These are phyloP conservation scores for Clitopilus hobsonii DNA, from an alignment of 768 basidiomycete species.

Conservation along the genomic window DNA sequence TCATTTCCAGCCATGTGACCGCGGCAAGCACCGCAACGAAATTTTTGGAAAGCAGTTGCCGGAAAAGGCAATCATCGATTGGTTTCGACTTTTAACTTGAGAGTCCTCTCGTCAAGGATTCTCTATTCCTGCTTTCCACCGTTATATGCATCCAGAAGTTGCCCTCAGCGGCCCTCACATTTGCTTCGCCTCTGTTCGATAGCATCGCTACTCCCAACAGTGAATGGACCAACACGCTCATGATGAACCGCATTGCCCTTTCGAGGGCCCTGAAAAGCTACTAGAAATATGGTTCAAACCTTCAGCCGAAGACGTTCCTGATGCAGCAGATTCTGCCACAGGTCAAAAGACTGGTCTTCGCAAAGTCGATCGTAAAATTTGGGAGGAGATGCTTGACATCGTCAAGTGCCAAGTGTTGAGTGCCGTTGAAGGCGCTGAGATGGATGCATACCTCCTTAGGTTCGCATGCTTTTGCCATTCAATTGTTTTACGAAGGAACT, in stretches of 20 bases:
- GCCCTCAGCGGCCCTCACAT: constrained; percentile 20
- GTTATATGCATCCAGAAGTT: constrained; percentile 40
- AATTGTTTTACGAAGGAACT: constrained; percentile 5
- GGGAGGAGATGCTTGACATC: constrained; percentile 97
- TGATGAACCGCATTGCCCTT: constrained; percentile 47
- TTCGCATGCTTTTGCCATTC: constrained; percentile 29
- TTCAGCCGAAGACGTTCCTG: constrained; percentile 55
- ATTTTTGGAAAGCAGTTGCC: constrained; percentile 6
- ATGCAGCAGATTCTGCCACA: constrained; percentile 24
- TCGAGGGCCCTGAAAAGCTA: constrained; percentile 93
- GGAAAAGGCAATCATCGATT: background rate
- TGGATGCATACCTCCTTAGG: constrained; percentile 96
- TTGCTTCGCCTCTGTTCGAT: constrained; percentile 39
- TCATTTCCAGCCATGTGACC: background rate
- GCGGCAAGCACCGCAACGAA: constrained; percentile 6
- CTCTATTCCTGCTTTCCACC: constrained; percentile 13
- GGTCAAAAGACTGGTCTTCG: constrained; percentile 67
- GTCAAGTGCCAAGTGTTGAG: constrained; percentile 96
- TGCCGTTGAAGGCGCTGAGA: constrained; percentile 81
- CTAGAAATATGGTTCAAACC: constrained; percentile 98
- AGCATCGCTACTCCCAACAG: constrained; percentile 31
- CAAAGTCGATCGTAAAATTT: constrained; percentile 65
- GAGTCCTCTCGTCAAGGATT: constrained; percentile 3
- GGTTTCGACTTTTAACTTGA: background rate
- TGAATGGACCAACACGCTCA: constrained; percentile 27